Evolutionary conservation across 1,284 basidiomycete genomes (phyloP).

Genomic region (Xerocomus amazonicus): DNA sequence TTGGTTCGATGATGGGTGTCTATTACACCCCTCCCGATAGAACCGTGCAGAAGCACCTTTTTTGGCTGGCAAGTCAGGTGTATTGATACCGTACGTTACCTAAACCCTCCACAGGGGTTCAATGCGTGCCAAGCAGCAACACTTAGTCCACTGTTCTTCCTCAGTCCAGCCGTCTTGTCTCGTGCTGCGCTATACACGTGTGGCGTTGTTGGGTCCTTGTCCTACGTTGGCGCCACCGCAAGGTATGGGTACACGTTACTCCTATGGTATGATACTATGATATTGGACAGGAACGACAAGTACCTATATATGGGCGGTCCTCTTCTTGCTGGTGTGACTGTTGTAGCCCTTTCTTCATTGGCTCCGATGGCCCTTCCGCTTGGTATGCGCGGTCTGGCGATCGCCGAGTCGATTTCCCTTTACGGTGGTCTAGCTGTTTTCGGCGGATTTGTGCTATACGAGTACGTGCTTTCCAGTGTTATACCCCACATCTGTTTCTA

Average conservation of each 20-base stretch:
- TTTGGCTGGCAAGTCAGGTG: conserved; percentile 62
- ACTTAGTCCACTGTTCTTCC: conserved; percentile 80
- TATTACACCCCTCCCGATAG: conserved; percentile 74
- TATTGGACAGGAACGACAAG: conserved; percentile 64
- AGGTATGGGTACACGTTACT: conserved; percentile 42
- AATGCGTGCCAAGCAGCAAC: conserved; percentile 85
- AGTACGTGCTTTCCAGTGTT: conserved; percentile 47
- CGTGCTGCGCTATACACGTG: conserved; percentile 87
- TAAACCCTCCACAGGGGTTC: conserved; percentile 56
- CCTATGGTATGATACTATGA: conserved; percentile 1
- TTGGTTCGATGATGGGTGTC: conserved; percentile 77
- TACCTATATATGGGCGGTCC: conserved; percentile 85
- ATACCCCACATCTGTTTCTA: background rate
- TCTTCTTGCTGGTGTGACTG: conserved; percentile 79
- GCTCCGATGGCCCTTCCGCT: conserved; percentile 87
- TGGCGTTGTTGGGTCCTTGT: conserved; percentile 80
- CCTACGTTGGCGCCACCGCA: conserved; percentile 88
- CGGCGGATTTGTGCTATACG: conserved; percentile 82
- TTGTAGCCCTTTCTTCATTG: conserved; percentile 81
- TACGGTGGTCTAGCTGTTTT: conserved; percentile 89
- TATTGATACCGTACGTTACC: conserved; percentile 1
- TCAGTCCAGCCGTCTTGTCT: conserved; percentile 82
- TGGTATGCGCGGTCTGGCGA: conserved; percentile 71
- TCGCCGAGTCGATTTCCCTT: conserved; percentile 76
- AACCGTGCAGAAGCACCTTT: conserved; percentile 66